Percentiles rank a stretch among this genome's conserved stretches.
Conservation (phyloP, 164 flowering plant genomes). For the Berberis thunbergii region DNA sequence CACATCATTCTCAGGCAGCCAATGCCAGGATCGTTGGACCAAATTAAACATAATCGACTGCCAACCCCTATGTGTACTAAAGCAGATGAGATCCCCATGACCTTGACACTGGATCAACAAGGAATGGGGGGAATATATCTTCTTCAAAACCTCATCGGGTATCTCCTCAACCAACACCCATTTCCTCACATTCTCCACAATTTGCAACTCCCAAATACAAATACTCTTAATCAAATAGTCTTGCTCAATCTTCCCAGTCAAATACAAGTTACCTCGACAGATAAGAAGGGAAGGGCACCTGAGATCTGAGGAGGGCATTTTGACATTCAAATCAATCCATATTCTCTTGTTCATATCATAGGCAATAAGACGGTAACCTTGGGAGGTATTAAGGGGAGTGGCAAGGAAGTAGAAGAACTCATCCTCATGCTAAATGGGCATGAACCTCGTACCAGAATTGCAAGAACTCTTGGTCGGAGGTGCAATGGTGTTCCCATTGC, state of each 20-base stretch:
- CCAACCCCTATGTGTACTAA: constrained; percentile 25
- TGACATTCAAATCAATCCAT: constrained; percentile 24
- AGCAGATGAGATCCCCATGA: constrained; percentile 22
- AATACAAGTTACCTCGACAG: constrained; percentile 17
- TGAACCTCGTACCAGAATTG: constrained; percentile 22
- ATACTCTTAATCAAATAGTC: constrained; percentile 23
- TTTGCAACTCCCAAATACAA: constrained; percentile 22
- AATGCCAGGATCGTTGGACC: constrained; percentile 9
- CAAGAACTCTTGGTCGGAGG: constrained; percentile 17
- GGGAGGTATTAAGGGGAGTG: constrained; percentile 15
- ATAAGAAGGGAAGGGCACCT: constrained; percentile 21
- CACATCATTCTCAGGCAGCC: constrained; percentile 7
- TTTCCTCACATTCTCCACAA: constrained; percentile 7
- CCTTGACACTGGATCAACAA: constrained; percentile 24
- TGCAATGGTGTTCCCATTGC: constrained; percentile 17
- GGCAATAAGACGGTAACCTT: constrained; percentile 14
- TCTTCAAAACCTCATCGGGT: constrained; percentile 21
- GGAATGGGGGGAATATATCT: constrained; percentile 17
- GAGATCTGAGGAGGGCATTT: constrained; percentile 16
- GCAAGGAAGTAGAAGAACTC: constrained; percentile 23
- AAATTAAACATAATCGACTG: constrained; percentile 20
- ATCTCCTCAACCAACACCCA: constrained; percentile 22
- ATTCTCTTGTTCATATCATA: constrained; percentile 14
- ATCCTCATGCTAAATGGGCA: constrained; percentile 16
- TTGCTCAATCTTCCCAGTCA: constrained; percentile 26